Evolutionary conservation across 768 basidiomycete genomes (phyloP).

Genomic region (Macrolepiota dolichaula): DNA sequence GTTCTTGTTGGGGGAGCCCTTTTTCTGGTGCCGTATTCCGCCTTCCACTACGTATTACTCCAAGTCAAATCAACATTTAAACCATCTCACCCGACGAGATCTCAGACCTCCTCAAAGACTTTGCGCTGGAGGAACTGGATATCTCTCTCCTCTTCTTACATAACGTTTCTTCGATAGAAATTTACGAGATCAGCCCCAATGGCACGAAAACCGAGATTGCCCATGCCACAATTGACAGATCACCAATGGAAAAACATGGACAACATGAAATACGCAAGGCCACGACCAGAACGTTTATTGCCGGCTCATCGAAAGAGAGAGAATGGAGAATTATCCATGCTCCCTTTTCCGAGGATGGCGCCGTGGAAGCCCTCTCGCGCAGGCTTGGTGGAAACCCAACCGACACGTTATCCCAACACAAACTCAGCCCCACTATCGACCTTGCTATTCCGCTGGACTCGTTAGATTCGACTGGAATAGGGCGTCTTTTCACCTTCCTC

Average conservation of each 20-base stretch:
- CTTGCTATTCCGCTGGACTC: constrained; percentile 30
- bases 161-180: constrained; percentile 34
- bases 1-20: constrained; percentile 11
- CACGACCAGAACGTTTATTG: constrained; percentile 5
- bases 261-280: constrained; percentile 8
- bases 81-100: constrained; percentile 29
- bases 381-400: constrained; percentile 22
- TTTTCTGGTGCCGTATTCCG: constrained; percentile 43
- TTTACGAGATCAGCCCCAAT: constrained; percentile 31
- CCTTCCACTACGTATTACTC: constrained; percentile 36
- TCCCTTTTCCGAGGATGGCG: constrained; percentile 22
- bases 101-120: constrained; percentile 34
- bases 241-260: constrained; percentile 12
- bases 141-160: constrained; percentile 41
- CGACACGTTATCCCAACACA: constrained; percentile 30
- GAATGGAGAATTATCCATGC: constrained; percentile 33
- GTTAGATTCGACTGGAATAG: constrained; percentile 17
- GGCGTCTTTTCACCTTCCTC: constrained; percentile 46
- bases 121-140: constrained; percentile 35
- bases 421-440: constrained; percentile 36
- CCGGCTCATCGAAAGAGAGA: constrained; percentile 11
- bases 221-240: not conserved
- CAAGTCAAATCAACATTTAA: constrained; percentile 32
- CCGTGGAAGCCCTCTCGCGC: constrained; percentile 21
- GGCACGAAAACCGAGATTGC: constrained; percentile 14